A percentile compares a stretch with the other conserved stretches of the same genome.
Evolutionary conservation across 139 green algal species (phyloP).

Genomic region (Mychonastes homosphaera): DNA sequence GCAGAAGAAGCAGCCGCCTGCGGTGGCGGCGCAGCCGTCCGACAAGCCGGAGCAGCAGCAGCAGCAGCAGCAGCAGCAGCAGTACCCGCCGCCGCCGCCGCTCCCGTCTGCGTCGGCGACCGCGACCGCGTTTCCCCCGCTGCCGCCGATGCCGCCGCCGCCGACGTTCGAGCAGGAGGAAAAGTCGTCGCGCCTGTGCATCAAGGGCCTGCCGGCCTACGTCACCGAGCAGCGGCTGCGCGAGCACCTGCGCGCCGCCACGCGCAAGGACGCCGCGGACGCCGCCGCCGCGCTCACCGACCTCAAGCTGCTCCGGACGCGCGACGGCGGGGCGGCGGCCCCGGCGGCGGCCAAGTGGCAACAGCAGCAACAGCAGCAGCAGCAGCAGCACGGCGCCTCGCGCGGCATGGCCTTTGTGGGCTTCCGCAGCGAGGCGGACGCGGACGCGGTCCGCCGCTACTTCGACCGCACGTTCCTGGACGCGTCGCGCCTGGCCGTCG

Average conservation of each 20-base stretch:
- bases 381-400: conserved; percentile 56
- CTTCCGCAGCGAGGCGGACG: conserved; percentile 65
- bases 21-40: too few species aligned
- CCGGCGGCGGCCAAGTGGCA: neutral
- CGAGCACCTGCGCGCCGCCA: conserved; percentile 69
- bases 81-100: too few species aligned
- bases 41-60: too few species aligned
- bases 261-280: too few species aligned
- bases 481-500: conserved; percentile 63
- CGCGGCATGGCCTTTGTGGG: conserved; percentile 91
- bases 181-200: conserved; percentile 59
- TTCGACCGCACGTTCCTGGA: conserved; percentile 87
- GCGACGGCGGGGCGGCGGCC: conserved; percentile 27
- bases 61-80: too few species aligned
- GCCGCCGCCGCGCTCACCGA: conserved; percentile 97
- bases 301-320: conserved; percentile 79
- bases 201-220: conserved; percentile 93
- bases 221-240: conserved; percentile 61
- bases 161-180: too few species aligned
- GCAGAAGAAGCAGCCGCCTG: too few species aligned
- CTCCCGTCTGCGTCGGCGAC: too few species aligned
- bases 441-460: conserved; percentile 63
- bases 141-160: too few species aligned
- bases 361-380: neutral
- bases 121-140: too few species aligned